phyloP scores from a whole-genome alignment of 768 basidiomycete species.

The Boletus sensibilis region DNA sequence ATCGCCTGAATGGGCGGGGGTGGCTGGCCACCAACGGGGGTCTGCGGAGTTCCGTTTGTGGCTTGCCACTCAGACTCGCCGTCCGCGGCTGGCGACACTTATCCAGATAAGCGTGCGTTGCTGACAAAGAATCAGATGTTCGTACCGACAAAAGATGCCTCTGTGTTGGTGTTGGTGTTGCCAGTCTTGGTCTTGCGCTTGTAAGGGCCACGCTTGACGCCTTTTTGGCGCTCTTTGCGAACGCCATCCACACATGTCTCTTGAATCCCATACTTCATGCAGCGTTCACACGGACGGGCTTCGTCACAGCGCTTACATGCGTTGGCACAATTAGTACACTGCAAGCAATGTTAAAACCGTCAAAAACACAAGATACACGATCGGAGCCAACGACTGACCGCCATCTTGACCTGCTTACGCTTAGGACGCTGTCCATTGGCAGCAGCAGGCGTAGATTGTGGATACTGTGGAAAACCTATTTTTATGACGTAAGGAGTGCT shows the following conservation, averaged over 20 bases:
- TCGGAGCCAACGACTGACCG: slow-evolving; percentile 36
- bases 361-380: slow-evolving; percentile 1
- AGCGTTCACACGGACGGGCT: slow-evolving; percentile 60
- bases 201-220: slow-evolving; percentile 57
- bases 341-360: background rate
- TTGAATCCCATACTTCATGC: slow-evolving; percentile 59
- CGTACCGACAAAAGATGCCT: slow-evolving; percentile 25
- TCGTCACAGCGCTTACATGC: slow-evolving; percentile 61
- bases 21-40: slow-evolving; percentile 17
- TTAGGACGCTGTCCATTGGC: slow-evolving; percentile 36
- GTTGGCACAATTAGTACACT: slow-evolving; percentile 58
- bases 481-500: slow-evolving; percentile 16
- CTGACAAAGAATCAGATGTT: slow-evolving; percentile 4
- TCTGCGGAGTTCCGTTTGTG: slow-evolving; percentile 21
- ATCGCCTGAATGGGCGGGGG: slow-evolving; percentile 29
- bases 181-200: slow-evolving; percentile 47
- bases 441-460: slow-evolving; percentile 23
- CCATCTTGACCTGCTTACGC: slow-evolving; percentile 60
- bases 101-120: slow-evolving; percentile 10
- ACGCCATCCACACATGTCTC: slow-evolving; percentile 58
- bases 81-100: slow-evolving; percentile 14
- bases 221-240: slow-evolving; percentile 64
- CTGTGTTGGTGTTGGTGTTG: slow-evolving; percentile 17
- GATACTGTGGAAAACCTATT: slow-evolving; percentile 33
- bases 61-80: slow-evolving; percentile 38